phyloP scores from a whole-genome alignment of 2,329 filamentous ascomycete species.

The Neonectria faginata region DNA sequence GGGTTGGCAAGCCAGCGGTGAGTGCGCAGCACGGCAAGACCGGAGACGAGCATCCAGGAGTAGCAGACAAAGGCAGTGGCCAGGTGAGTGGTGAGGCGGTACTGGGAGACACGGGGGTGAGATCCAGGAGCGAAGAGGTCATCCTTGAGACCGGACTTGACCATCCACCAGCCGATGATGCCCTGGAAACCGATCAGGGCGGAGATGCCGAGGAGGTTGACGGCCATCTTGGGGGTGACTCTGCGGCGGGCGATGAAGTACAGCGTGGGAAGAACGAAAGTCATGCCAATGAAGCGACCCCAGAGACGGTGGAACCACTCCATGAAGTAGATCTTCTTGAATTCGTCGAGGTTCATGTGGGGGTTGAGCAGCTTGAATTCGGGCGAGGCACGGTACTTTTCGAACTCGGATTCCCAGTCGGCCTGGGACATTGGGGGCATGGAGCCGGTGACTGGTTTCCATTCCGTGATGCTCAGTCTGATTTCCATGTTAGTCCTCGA shows the following conservation, averaged over 20 bases:
- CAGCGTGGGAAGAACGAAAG: conserved; percentile 86
- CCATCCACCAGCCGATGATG: conserved; percentile 99
- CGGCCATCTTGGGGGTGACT: conserved; percentile 82
- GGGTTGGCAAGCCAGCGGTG: conserved; percentile 78
- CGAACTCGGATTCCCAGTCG: conserved; percentile 94
- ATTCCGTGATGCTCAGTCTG: conserved; percentile 98
- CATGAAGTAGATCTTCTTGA: conserved; percentile 99
- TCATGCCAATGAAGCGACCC: conserved; percentile 90
- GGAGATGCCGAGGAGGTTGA: conserved; percentile 84
- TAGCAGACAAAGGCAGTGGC: conserved; percentile 94
- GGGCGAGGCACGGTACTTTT: conserved; percentile 90
- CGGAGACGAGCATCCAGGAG: conserved; percentile 92
- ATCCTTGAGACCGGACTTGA: conserved; percentile 94
- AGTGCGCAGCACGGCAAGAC: conserved; percentile 84
- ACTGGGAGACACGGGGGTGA: conserved; percentile 94
- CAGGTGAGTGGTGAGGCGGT: conserved; percentile 89
- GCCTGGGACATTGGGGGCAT: conserved; percentile 81
- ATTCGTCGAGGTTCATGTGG: conserved; percentile 91
- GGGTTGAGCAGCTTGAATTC: conserved; percentile 94
- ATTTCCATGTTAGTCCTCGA: conserved; percentile 18
- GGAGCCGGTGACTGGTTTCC: conserved; percentile 94
- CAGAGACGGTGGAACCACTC: conserved; percentile 97
- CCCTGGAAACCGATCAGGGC: conserved; percentile 94
- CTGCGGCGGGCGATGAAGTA: conserved; percentile 88
- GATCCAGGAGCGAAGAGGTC: conserved; percentile 92